Evolutionary conservation across 805 yeast genomes (phyloP).

Genomic region (Starmerella bombicola): DNA sequence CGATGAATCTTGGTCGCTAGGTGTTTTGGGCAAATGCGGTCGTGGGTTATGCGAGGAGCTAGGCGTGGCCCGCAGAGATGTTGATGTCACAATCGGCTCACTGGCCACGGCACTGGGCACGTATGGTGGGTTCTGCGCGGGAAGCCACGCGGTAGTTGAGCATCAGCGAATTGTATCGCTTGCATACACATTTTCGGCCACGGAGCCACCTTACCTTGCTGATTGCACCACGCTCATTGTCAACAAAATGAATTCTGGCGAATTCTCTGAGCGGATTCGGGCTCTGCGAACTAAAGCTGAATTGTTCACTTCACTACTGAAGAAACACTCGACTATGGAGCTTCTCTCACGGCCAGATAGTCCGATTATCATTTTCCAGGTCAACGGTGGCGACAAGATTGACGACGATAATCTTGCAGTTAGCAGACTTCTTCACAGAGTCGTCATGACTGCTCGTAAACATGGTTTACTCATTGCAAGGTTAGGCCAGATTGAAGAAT

Average conservation of each 20-base stretch:
- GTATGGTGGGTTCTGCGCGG: conserved; percentile 90
- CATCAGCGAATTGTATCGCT: conserved; percentile 85
- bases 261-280: conserved; percentile 23
- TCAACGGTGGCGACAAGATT: conserved; percentile 33
- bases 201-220: conserved; percentile 86
- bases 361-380: conserved; percentile 56
- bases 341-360: conserved; percentile 48
- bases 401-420: conserved; percentile 30
- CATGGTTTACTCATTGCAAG: conserved; percentile 53
- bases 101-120: conserved; percentile 70
- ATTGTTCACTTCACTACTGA: conserved; percentile 13
- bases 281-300: conserved; percentile 19
- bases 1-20: conserved; percentile 80
- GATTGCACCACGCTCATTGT: conserved; percentile 22
- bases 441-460: conserved; percentile 45
- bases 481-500: conserved; percentile 50
- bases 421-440: conserved; percentile 51
- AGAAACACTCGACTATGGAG: conserved; percentile 30
- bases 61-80: conserved; percentile 50
- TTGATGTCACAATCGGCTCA: conserved; percentile 80
- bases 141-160: conserved; percentile 66
- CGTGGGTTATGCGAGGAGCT: conserved; percentile 72
- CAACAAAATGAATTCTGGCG: conserved; percentile 26
- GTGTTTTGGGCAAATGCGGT: conserved; percentile 74
- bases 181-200: conserved; percentile 89